A percentile compares a stretch with the other conserved stretches of the same genome.
phyloP scores from a whole-genome alignment of 768 basidiomycete species.

The Naganishia vishniacii region DNA sequence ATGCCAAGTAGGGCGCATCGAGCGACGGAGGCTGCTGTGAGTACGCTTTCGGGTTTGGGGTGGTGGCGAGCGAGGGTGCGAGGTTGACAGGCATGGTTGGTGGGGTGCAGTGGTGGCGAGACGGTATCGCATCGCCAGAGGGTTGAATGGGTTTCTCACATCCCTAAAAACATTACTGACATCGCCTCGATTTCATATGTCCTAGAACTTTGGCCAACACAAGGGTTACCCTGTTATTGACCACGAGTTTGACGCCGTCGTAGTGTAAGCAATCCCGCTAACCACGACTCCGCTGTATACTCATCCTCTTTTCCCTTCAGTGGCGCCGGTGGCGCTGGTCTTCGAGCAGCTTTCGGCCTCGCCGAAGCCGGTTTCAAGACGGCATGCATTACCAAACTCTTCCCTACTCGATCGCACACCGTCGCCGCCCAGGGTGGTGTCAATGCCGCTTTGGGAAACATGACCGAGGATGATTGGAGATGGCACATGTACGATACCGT shows the following conservation, averaged over 20 bases:
- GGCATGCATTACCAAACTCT: conserved; percentile 97
- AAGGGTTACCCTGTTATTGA: conserved; percentile 83
- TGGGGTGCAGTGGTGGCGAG: no score
- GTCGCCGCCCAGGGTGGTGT: conserved; percentile 99
- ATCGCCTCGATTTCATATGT: no score
- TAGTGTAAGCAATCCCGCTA: conserved; percentile 9
- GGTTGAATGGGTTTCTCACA: no score
- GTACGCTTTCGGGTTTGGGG: conserved; percentile 17
- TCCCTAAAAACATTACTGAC: not conserved
- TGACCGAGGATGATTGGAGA: conserved; percentile 99
- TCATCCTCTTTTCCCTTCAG: not conserved
- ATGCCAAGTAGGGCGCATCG: conserved; percentile 40
- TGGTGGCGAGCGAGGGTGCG: not conserved
- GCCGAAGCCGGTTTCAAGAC: conserved; percentile 98
- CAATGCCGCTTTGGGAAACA: conserved; percentile 72
- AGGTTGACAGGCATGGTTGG: not conserved
- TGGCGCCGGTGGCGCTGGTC: conserved; percentile 95
- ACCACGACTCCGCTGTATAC: conserved; percentile 53
- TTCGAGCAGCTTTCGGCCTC: conserved; percentile 95
- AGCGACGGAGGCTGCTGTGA: conserved; percentile 44
- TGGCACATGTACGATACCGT: conserved; percentile 87
- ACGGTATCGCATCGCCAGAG: not conserved
- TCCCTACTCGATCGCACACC: conserved; percentile 97
- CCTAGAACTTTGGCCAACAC: conserved; percentile 44
- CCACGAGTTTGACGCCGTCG: conserved; percentile 58